These are phyloP conservation scores for Trypanosoma melophagium DNA, from an alignment of 208 protist species.

Conservation along the genomic window DNA sequence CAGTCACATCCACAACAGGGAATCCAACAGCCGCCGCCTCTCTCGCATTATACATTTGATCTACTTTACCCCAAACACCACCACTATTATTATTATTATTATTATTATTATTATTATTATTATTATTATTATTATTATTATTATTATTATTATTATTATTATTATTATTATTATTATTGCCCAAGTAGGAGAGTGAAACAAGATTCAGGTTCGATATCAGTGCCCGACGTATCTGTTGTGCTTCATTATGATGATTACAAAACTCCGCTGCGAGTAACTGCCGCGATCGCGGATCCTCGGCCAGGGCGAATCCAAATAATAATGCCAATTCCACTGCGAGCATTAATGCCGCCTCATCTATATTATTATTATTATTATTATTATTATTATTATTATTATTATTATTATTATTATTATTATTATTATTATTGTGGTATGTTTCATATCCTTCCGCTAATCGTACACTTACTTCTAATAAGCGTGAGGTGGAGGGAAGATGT, in stretches of 20 bases:
- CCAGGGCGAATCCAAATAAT: slow-evolving; percentile 12
- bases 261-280: slow-evolving; percentile 18
- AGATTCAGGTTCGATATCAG: slow-evolving; percentile 25
- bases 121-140: no score
- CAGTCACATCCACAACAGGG: slow-evolving; percentile 15
- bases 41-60: no score
- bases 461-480: slow-evolving; percentile 15
- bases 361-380: neutral
- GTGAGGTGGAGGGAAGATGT: slow-evolving; percentile 12
- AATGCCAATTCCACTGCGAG: slow-evolving; percentile 19
- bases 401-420: neutral
- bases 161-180: neutral
- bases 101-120: no score
- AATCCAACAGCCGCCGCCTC: neutral
- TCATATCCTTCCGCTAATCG: slow-evolving; percentile 3
- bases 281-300: slow-evolving; percentile 23
- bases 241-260: slow-evolving; percentile 6
- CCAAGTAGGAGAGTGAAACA: slow-evolving; percentile 23
- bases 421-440: neutral
- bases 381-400: neutral
- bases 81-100: no score
- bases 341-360: slow-evolving; percentile 15
- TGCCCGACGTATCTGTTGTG: slow-evolving; percentile 15
- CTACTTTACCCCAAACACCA: no score
- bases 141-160: no score